phyloP scores from a whole-genome alignment of 805 yeast genomes.

The Dipodascus albidus region DNA sequence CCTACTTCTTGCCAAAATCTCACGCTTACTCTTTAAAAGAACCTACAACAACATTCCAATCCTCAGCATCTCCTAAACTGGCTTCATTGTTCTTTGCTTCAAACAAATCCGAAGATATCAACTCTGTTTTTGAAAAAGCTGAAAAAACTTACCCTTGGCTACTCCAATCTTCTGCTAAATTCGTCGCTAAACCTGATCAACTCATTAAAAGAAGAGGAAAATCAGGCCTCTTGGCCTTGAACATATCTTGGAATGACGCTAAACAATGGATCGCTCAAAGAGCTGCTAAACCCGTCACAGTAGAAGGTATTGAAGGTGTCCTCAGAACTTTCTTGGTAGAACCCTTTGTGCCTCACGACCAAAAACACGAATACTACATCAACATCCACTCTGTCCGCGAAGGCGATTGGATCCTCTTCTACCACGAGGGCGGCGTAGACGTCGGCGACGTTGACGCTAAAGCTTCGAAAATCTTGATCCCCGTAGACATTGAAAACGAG shows the following conservation, averaged over 20 bases:
- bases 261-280: conserved; percentile 33
- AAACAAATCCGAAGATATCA: conserved; percentile 18
- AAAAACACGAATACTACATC: conserved; percentile 35
- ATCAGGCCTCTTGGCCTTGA: conserved; percentile 32
- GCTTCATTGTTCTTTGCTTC: conserved; percentile 26
- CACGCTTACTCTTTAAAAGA: conserved; percentile 25
- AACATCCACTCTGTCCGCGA: conserved; percentile 37
- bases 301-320: conserved; percentile 30
- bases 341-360: conserved; percentile 38
- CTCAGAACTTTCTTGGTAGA: conserved; percentile 33
- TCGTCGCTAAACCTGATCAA: conserved; percentile 37
- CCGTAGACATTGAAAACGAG: conserved; percentile 30
- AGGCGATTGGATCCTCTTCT: conserved; percentile 36
- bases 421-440: conserved; percentile 39
- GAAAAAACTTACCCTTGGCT: conserved; percentile 33
- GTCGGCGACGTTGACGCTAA: conserved; percentile 38
- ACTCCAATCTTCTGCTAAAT: conserved; percentile 25
- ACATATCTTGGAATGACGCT: conserved; percentile 33
- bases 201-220: conserved; percentile 37
- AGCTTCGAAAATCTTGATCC: conserved; percentile 32
- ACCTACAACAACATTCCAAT: conserved; percentile 23
- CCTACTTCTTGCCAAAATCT: conserved; percentile 31
- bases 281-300: conserved; percentile 30
- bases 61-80: conserved; percentile 26
- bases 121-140: conserved; percentile 25